Base-by-base conservation (phyloP, 148 eudicot genomes). In the Chenopodium quinoa region DNA sequence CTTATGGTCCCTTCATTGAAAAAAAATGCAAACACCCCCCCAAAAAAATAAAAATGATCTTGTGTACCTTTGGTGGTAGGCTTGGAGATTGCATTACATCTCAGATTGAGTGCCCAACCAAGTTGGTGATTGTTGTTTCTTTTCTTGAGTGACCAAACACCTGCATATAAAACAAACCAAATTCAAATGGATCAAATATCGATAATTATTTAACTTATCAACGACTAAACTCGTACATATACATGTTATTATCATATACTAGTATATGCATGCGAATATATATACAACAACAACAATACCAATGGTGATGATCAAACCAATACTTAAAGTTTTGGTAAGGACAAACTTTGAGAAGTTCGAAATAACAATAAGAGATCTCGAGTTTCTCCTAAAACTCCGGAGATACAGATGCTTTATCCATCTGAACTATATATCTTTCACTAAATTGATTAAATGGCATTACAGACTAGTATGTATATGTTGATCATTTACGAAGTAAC, bases 1-100 rank as follows among this genome's bases (percentile, higher is more conserved):
- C 52, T 48, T 6, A 37, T 5, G 19, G 60, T 54, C 60, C 60
- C 4, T 3, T 62, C 22, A 62, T 62, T 20, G 64, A 58, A 62
- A 5, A 1, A 19, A 47, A 73, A 22, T 46, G 1, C 34, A 3
- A 44, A 73, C 23, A 72, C 6, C 32, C 8, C 65, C 32, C 8
- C 65, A 11, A 2, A 13, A 31, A 56, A 58, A 23, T 4, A 17
- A 32, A 62, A 40, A 34, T 77, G 77, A 44, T 31, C 13, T 4
- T n/a, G 31, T 37, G 31, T 47, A 84, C 86, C 86, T 47, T 81
- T 62, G 79, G 80, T 80, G 31, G 66, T 75, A 70, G 81, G 83
- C 64, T 79, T 80, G 67, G 83, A 80, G 65, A 84, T 75, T 48
- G 86, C 86, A 70, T 84, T 74, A 46, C 86, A 84, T 84, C 80